Evolutionary conservation across 768 basidiomycete species (phyloP).

Genomic region (Pleurotus ostreatus): DNA sequence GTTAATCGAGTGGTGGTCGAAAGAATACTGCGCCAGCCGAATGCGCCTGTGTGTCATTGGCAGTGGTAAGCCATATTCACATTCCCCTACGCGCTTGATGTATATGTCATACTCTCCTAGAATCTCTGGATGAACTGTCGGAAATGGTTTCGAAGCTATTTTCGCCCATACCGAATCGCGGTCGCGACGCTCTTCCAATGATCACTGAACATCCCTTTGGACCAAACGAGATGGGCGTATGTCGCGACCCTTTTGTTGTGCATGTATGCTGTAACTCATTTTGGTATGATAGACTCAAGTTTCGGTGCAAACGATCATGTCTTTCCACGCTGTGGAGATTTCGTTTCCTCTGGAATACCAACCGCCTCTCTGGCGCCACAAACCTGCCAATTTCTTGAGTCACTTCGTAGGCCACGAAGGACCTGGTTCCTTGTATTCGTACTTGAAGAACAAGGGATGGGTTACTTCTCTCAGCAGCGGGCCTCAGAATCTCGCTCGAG

Average conservation of each 20-base stretch:
- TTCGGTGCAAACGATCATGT: constrained; percentile 85
- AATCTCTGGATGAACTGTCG: constrained; percentile 71
- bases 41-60: constrained; percentile 82
- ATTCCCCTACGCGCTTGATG: not conserved
- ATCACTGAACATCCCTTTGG: constrained; percentile 77
- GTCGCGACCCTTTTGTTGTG: constrained; percentile 21
- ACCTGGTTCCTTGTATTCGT: constrained; percentile 85
- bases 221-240: constrained; percentile 62
- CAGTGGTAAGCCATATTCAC: constrained; percentile 45
- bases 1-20: constrained; percentile 80
- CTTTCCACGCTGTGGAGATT: constrained; percentile 79
- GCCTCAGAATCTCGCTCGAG: constrained; percentile 66
- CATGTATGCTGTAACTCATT: constrained; percentile 16
- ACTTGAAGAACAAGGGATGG: constrained; percentile 89
- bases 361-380: constrained; percentile 68
- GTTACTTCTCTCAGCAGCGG: constrained; percentile 70
- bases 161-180: constrained; percentile 67
- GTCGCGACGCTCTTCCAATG: constrained; percentile 54
- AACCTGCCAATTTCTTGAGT: constrained; percentile 72
- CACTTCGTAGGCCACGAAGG: constrained; percentile 93
- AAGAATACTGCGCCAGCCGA: constrained; percentile 77
- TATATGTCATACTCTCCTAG: constrained; percentile 29
- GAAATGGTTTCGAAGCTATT: constrained; percentile 61
- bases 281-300: constrained; percentile 60
- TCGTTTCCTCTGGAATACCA: constrained; percentile 77